Evolutionary conservation across 2,329 filamentous ascomycete species (phyloP).

Genomic region (Immersiporthe knoxdaviesiana): DNA sequence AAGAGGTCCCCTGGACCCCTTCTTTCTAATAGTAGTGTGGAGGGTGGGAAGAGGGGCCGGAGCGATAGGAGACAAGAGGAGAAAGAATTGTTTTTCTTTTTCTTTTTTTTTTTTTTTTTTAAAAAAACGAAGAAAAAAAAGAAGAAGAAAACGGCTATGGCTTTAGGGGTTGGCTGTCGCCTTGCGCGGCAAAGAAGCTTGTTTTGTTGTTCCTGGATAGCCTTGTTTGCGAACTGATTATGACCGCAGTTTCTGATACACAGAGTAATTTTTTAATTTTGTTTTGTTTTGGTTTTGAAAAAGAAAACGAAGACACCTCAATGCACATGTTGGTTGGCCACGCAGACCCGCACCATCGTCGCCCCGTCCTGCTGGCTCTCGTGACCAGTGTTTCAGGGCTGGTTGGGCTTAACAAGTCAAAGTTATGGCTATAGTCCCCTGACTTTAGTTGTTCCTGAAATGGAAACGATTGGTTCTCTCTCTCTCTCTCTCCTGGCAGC

Average conservation of each 20-base stretch:
- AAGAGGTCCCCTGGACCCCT: slow-evolving; percentile 1
- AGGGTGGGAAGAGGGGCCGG: too few species aligned
- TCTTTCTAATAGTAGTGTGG: not conserved
- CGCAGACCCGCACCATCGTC: not conserved
- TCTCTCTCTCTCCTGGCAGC: not conserved
- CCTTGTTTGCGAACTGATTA: too few species aligned
- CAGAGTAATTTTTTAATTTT: too few species aligned
- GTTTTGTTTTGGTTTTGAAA: not conserved
- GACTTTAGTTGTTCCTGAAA: not conserved
- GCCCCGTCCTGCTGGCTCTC: not conserved
- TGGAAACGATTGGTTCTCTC: not conserved
- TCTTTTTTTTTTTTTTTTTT: too few species aligned
- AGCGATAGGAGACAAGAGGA: not conserved
- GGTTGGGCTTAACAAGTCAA: not conserved
- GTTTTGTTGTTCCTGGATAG: too few species aligned
- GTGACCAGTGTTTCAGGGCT: slow-evolving; percentile 3
- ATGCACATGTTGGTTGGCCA: not conserved
- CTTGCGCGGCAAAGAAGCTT: too few species aligned
- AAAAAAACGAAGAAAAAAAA: not conserved
- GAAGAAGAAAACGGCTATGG: too few species aligned
- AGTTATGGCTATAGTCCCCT: not conserved
- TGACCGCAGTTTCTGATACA: too few species aligned
- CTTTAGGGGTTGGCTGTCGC: too few species aligned
- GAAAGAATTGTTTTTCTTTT: too few species aligned
- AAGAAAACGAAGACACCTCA: too few species aligned